These are phyloP conservation scores for Leccinum ochraceum DNA, from an alignment of 768 basidiomycete genomes.

Conservation along the genomic window DNA sequence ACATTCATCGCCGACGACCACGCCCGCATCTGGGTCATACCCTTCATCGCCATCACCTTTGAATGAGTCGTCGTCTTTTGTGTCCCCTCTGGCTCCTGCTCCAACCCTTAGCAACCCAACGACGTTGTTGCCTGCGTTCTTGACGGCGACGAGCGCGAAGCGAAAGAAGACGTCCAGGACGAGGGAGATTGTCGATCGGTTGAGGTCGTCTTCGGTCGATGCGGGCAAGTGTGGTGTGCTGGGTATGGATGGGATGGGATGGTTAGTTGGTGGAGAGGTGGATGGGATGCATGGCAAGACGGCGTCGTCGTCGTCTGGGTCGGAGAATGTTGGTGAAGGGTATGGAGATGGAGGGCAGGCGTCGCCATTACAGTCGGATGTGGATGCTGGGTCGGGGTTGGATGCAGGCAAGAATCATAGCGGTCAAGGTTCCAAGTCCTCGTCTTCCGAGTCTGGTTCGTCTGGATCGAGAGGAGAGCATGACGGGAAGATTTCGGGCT, in stretches of 20 bases:
- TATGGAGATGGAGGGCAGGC: too few relatives aligned
- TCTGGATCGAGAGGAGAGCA: slow-evolving; percentile 4
- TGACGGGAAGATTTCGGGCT: neutral
- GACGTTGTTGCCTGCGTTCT: slow-evolving; percentile 26
- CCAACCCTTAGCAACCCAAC: slow-evolving; percentile 5
- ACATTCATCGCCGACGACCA: slow-evolving; percentile 11
- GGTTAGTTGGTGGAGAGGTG: slow-evolving; percentile 17
- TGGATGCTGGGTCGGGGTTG: neutral
- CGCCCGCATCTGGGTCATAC: slow-evolving; percentile 11
- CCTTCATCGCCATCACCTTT: slow-evolving; percentile 13
- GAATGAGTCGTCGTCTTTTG: neutral
- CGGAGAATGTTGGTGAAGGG: too few relatives aligned
- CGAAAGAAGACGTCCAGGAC: slow-evolving; percentile 29
- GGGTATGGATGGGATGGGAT: slow-evolving; percentile 14
- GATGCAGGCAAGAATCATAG: slow-evolving; percentile 5
- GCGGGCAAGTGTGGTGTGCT: slow-evolving; percentile 14
- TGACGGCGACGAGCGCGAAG: slow-evolving; percentile 20
- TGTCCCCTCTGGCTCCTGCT: neutral
- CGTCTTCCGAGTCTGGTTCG: neutral
- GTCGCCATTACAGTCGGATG: too few relatives aligned
- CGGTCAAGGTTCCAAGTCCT: neutral
- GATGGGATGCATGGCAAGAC: neutral
- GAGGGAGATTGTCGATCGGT: slow-evolving; percentile 30
- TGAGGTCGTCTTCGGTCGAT: slow-evolving; percentile 28
- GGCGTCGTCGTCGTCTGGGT: neutral